These are phyloP conservation scores for Xylaria sp. DNA, from an alignment of 2,329 filamentous ascomycete genomes.

Conservation along the genomic window DNA sequence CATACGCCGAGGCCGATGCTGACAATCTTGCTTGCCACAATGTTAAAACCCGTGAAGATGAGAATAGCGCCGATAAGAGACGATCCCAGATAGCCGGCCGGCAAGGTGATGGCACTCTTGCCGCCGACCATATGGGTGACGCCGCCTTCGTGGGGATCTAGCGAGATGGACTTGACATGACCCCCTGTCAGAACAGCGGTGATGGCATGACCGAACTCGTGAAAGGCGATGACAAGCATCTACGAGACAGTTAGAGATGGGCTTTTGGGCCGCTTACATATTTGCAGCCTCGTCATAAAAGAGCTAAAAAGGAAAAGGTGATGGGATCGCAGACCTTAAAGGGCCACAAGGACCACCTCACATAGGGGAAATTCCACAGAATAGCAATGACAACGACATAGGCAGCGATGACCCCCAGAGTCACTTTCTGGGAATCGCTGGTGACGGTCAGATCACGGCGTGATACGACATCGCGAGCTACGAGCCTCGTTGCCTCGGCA, in stretches of 20 bases:
- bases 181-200: conserved; percentile 78
- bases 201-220: conserved; percentile 82
- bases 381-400: conserved; percentile 80
- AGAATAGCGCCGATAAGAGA: conserved; percentile 80
- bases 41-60: conserved; percentile 83
- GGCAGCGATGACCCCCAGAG: conserved; percentile 74
- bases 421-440: conserved; percentile 75
- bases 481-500: conserved; percentile 42
- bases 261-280: not conserved
- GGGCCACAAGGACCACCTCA: conserved; percentile 80
- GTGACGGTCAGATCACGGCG: conserved; percentile 66
- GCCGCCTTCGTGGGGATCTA: conserved; percentile 80
- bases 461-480: conserved; percentile 48
- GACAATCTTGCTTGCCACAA: conserved; percentile 82
- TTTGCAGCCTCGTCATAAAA: not conserved
- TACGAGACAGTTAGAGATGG: conserved; percentile 47
- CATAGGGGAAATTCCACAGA: conserved; percentile 81
- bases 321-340: conserved; percentile 69
- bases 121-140: conserved; percentile 82
- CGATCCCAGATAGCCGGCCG: conserved; percentile 81
- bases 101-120: conserved; percentile 74
- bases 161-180: conserved; percentile 76
- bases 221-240: conserved; percentile 87
- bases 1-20: conserved; percentile 77
- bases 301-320: not conserved